Evolutionary conservation across 2,329 filamentous ascomycete genomes (phyloP).

Genomic region (Xylaria digitata): DNA sequence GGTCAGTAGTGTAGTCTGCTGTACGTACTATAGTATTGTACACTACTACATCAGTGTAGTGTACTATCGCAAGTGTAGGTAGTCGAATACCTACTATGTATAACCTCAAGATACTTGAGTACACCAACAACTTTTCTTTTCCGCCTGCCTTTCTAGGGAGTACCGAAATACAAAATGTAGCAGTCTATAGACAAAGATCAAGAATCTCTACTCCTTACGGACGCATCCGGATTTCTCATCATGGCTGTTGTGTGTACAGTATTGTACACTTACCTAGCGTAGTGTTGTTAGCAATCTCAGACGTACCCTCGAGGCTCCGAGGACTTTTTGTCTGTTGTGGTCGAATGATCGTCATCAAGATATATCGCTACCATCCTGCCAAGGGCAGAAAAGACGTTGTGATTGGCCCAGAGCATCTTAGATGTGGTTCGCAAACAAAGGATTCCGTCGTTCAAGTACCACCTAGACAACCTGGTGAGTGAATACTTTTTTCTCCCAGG

Average conservation of each 20-base stretch:
- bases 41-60: background rate
- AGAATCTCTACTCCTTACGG: slow-evolving; percentile 21
- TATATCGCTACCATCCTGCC: slow-evolving; percentile 21
- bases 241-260: slow-evolving; percentile 27
- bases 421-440: slow-evolving; percentile 43
- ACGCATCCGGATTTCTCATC: background rate
- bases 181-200: slow-evolving; percentile 21
- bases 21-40: no score
- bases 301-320: slow-evolving; percentile 27
- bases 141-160: slow-evolving; percentile 20
- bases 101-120: no score
- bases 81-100: background rate
- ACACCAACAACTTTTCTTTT: no score
- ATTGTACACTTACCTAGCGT: slow-evolving; percentile 12
- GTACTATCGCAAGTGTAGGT: background rate
- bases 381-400: slow-evolving; percentile 17
- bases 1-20: background rate
- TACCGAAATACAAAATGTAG: background rate
- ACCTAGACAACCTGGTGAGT: background rate
- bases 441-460: slow-evolving; percentile 22
- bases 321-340: slow-evolving; percentile 38
- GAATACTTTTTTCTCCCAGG: slow-evolving; percentile 4
- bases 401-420: slow-evolving; percentile 37
- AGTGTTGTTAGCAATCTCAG: slow-evolving; percentile 31
- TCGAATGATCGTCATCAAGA: slow-evolving; percentile 43